Evolutionary conservation across 1,284 basidiomycete genomes (phyloP).

Genomic region (Ustilago trichophora): DNA sequence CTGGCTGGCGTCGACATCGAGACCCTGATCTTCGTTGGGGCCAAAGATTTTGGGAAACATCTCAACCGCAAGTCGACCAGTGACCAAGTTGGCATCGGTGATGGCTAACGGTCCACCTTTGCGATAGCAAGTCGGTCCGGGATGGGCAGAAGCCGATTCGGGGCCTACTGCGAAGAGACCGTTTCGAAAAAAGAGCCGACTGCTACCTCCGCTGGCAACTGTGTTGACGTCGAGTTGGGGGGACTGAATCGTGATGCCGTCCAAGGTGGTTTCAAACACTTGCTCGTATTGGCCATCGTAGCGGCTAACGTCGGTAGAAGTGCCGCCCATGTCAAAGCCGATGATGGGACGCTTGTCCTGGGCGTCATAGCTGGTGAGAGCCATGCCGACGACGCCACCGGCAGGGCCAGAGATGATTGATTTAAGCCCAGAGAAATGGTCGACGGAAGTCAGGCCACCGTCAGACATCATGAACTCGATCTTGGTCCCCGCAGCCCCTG

Average conservation of each 20-base stretch:
- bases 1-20: conserved; percentile 74
- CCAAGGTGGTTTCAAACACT: conserved; percentile 89
- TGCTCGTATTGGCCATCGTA: conserved; percentile 85
- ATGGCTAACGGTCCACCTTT: conserved; percentile 65
- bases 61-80: conserved; percentile 60
- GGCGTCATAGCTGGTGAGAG: conserved; percentile 82
- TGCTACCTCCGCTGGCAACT: conserved; percentile 62
- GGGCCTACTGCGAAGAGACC: conserved; percentile 64
- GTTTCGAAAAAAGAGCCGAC: conserved; percentile 63
- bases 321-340: conserved; percentile 74
- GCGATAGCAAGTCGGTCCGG: conserved; percentile 64
- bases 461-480: conserved; percentile 66
- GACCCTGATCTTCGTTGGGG: conserved; percentile 80
- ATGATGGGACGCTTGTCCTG: conserved; percentile 76
- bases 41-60: conserved; percentile 87
- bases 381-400: conserved; percentile 87
- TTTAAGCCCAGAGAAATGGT: conserved; percentile 86
- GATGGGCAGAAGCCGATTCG: conserved; percentile 63
- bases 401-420: conserved; percentile 87
- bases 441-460: conserved; percentile 84
- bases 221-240: conserved; percentile 73
- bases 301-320: conserved; percentile 84
- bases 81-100: conserved; percentile 65
- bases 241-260: conserved; percentile 85
- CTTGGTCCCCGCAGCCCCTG: conserved; percentile 65